Conservation (phyloP, 768 basidiomycete species). For the Kwoniella newhampshirensis region DNA sequence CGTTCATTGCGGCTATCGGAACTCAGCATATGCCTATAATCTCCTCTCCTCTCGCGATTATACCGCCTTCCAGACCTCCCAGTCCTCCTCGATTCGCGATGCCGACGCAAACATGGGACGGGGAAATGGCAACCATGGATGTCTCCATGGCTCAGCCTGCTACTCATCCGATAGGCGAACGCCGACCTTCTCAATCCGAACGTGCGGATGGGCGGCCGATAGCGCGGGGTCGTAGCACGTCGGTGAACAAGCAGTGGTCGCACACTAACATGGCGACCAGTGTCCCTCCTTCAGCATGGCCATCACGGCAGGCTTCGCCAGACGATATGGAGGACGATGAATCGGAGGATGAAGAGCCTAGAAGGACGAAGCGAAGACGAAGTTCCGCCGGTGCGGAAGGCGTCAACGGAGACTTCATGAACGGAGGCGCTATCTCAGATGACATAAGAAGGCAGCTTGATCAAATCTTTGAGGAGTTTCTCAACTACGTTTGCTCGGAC, state of each 20-base stretch:
- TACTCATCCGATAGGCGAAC: constrained; percentile 7
- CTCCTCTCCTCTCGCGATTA: constrained; percentile 45
- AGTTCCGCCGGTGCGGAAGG: constrained; percentile 36
- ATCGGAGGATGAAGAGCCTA: constrained; percentile 39
- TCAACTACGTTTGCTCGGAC: constrained; percentile 85
- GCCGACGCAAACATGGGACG: constrained; percentile 28
- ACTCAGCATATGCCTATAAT: constrained; percentile 43
- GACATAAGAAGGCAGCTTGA: constrained; percentile 83
- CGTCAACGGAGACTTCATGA: constrained; percentile 28
- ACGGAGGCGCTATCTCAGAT: constrained; percentile 42
- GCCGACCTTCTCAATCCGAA: constrained; percentile 16
- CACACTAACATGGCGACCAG: constrained; percentile 35
- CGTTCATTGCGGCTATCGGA: constrained; percentile 31
- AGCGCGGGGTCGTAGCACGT: constrained; percentile 38
- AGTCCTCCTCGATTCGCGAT: constrained; percentile 38
- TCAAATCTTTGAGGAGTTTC: constrained; percentile 83
- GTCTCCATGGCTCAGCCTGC: neutral
- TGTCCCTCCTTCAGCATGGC: constrained; percentile 39
- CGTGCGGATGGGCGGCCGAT: constrained; percentile 34
- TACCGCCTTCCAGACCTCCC: constrained; percentile 44
- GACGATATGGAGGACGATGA: constrained; percentile 45
- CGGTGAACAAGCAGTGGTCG: constrained; percentile 29
- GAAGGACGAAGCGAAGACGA: constrained; percentile 41
- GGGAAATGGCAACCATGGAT: constrained; percentile 7
- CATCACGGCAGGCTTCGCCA: constrained; percentile 33